phyloP scores from a whole-genome alignment of 2,329 filamentous ascomycete genomes.

The Phaeosphaeriaceae sp. region DNA sequence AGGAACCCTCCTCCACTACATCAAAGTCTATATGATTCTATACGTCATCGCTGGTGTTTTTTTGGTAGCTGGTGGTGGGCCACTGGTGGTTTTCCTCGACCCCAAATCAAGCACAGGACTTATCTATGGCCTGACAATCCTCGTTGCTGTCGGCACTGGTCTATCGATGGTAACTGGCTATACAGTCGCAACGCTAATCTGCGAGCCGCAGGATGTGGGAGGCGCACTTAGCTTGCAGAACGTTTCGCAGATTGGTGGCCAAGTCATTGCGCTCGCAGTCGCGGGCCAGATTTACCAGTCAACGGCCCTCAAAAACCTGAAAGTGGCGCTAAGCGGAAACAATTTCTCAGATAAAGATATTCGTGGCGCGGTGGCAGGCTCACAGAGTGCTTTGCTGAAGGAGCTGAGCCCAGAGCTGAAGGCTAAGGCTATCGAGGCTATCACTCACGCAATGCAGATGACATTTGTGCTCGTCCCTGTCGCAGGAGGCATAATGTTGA shows the following conservation, averaged over 20 bases:
- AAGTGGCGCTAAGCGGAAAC: constrained; percentile 1
- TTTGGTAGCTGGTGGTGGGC: no score
- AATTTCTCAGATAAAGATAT: constrained; percentile 10
- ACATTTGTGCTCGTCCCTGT: no score
- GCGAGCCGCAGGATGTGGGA: constrained; percentile 3
- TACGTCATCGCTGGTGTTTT: no score
- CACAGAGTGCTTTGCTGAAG: no score
- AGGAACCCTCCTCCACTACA: no score
- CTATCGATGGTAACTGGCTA: constrained; percentile 8
- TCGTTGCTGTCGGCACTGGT: constrained; percentile 5
- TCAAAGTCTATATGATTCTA: no score
- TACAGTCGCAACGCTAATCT: constrained; percentile 8
- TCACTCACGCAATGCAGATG: no score
- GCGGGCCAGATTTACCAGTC: constrained; percentile 15
- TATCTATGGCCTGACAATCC: constrained; percentile 8
- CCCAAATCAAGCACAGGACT: background rate
- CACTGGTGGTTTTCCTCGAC: background rate
- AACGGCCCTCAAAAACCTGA: constrained; percentile 6
- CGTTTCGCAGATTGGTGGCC: constrained; percentile 11
- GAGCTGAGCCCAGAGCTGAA: no score
- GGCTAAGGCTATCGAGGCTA: no score
- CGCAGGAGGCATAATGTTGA: no score
- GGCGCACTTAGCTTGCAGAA: constrained; percentile 12
- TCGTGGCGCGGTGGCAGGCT: background rate
- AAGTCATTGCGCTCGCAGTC: constrained; percentile 12